Evolutionary conservation across 1,284 basidiomycete genomes (phyloP).

Genomic region (Spongiforma sp.): DNA sequence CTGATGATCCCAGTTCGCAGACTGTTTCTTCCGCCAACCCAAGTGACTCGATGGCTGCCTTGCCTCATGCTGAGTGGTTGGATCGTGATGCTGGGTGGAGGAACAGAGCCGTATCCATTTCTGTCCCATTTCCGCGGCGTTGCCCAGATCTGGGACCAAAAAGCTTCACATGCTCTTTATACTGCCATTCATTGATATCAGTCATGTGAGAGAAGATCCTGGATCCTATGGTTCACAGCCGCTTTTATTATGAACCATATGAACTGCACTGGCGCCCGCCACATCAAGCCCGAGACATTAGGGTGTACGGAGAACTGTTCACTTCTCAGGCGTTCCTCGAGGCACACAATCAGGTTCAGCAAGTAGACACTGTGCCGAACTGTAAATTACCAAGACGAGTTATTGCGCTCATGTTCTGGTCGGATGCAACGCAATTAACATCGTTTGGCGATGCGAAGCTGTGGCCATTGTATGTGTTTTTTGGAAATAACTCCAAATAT

Average conservation of each 20-base stretch:
- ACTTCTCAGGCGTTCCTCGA: not conserved
- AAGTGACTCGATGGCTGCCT: not conserved
- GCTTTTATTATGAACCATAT: not conserved
- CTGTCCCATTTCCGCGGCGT: not conserved
- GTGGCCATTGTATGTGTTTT: not conserved
- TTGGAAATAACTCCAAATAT: constrained; percentile 1
- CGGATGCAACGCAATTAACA: not conserved
- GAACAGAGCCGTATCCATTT: not conserved
- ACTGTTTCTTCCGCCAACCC: not conserved
- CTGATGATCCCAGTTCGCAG: not conserved
- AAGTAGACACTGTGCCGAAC: not conserved
- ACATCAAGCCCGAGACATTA: not conserved
- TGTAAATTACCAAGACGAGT: not conserved
- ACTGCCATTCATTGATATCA: not conserved
- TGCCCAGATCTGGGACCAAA: not conserved
- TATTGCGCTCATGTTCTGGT: not conserved
- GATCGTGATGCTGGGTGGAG: not conserved
- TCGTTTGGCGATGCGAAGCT: not conserved
- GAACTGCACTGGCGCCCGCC: not conserved
- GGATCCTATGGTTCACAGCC: not conserved
- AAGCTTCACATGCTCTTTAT: not conserved
- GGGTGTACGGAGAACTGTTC: not conserved
- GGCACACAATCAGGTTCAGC: not conserved
- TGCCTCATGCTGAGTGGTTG: not conserved
- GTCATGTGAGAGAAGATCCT: not conserved